Conservation (phyloP, 768 basidiomycete species). For the Amanita pseudoporphyria region DNA sequence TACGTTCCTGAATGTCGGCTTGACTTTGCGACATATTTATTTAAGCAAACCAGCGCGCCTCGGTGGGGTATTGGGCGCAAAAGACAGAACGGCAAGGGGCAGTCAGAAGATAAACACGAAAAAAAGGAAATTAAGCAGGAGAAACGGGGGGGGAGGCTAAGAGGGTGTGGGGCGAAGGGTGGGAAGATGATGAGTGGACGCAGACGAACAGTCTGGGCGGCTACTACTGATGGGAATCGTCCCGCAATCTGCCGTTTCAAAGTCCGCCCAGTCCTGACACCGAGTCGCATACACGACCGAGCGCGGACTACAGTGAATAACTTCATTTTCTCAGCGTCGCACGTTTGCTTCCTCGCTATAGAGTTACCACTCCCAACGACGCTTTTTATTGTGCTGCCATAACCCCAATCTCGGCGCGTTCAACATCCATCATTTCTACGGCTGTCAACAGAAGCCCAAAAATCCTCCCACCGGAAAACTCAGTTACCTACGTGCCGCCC, state of each 20-base stretch:
- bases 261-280: constrained; percentile 2
- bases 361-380: no score
- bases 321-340: neutral
- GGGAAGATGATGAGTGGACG: constrained; percentile 15
- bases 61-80: neutral
- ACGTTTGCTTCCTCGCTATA: neutral
- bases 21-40: constrained; percentile 65
- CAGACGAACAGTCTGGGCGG: constrained; percentile 13
- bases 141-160: neutral
- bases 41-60: neutral
- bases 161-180: constrained; percentile 13
- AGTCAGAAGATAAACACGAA: constrained; percentile 5
- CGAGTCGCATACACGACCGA: neutral
- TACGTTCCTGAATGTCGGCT: constrained; percentile 83
- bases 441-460: no score
- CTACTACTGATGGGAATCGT: constrained; percentile 14
- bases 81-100: constrained; percentile 3
- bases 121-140: constrained; percentile 5
- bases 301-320: no score
- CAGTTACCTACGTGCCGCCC: no score
- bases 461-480: no score
- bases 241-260: constrained; percentile 14
- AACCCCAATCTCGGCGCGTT: no score
- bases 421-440: neutral
- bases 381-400: no score